Conservation (phyloP, 73 alveolate genomes). For the Stentor coeruleus region DNA sequence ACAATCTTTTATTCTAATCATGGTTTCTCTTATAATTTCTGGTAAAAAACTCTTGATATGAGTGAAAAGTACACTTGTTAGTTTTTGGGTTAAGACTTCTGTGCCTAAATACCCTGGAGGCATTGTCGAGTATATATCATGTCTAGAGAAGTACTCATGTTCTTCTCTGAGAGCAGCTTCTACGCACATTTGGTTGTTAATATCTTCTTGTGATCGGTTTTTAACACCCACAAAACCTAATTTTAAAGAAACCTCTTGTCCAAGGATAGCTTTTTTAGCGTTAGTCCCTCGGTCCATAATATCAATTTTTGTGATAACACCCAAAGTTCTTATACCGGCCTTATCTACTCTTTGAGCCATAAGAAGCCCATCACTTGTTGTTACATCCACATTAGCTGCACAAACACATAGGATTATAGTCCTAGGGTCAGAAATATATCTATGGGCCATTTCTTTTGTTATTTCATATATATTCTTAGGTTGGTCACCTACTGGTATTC, state of each 20-base stretch:
- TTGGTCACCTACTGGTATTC: slow-evolving; percentile 63
- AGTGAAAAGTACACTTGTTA: slow-evolving; percentile 62
- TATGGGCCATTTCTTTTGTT: slow-evolving; percentile 88
- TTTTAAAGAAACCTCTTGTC: slow-evolving; percentile 93
- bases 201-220: slow-evolving; percentile 94
- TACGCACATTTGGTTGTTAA: slow-evolving; percentile 52
- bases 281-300: slow-evolving; percentile 97
- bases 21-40: slow-evolving; percentile 83
- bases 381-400: slow-evolving; percentile 88
- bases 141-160: slow-evolving; percentile 39
- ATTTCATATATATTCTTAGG: slow-evolving; percentile 46
- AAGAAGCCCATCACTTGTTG: slow-evolving; percentile 89
- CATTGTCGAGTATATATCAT: slow-evolving; percentile 61
- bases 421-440: slow-evolving; percentile 73
- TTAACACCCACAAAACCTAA: slow-evolving; percentile 98
- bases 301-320: slow-evolving; percentile 85
- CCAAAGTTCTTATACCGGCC: slow-evolving; percentile 86
- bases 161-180: slow-evolving; percentile 21
- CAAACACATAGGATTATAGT: slow-evolving; percentile 68
- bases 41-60: slow-evolving; percentile 86
- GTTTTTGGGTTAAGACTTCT: slow-evolving; percentile 66
- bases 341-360: slow-evolving; percentile 90
- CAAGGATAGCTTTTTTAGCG: slow-evolving; percentile 86
- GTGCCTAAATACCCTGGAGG: slow-evolving; percentile 80
- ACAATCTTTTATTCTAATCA: slow-evolving; percentile 52